Evolutionary conservation across 768 basidiomycete genomes (phyloP), one percentile per base, ranked within the genome.

Genomic region (Auriscalpium orientale): DNA sequence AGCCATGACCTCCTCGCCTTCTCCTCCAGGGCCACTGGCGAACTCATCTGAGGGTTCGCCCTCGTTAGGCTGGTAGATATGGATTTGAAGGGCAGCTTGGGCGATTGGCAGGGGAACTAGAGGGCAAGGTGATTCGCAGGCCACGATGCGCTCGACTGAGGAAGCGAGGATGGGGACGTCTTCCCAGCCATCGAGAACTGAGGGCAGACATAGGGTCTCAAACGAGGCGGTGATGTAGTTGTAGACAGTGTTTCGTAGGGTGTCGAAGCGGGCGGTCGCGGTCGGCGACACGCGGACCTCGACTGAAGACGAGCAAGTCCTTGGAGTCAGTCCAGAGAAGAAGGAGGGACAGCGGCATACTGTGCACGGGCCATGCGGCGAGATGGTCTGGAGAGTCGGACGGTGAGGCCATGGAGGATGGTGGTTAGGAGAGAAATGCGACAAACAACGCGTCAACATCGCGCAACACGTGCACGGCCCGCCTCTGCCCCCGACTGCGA

Each of bases 61-160:
- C 55, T 87, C 83, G 0, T 79, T 79, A 10, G 89, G 85, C 57
- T 93, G 87, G 67, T 98, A 99, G 13, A 97, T 83, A 65, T 99
- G 91, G 54, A 97, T 83, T 60, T 90, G 82, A 38, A 95, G 77
- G 8, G 71, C 69, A 51, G 83, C 78, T 56, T 87, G 80, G 18
- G 79, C 77, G 52, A 86, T 68, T 3, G 79, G 74, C 18, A 82
- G 68, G 38, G 84, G 75, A 4, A 68, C 58, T 1, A 65, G 60
- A 10, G 81, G 76, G 68, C 80, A 85, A 50, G 84, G 66, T 2
- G 82, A 83, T 67, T 87, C 95, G 9, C 86, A 84, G 10, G 87
- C 82, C 8, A 75, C 71, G 54, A 98, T 87, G 49, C 76, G 78
- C 56, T 95, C 90, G 43, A 97, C 85, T 44, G 89, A 83, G 34